phyloP scores from a whole-genome alignment of 495 filamentous ascomycete species.

The Immersiella caudata region DNA sequence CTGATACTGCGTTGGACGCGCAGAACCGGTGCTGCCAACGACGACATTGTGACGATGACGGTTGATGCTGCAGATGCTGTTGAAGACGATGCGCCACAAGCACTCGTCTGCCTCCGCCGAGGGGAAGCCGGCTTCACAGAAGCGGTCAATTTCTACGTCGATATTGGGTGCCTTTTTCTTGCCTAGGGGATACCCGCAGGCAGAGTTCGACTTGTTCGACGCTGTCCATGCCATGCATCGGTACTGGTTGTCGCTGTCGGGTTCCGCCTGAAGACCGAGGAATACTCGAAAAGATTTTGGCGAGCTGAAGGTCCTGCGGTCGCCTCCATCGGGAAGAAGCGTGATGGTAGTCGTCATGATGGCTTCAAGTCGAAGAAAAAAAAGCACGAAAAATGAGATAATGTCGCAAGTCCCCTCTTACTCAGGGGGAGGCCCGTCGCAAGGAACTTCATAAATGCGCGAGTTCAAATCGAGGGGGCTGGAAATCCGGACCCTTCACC shows the following conservation, averaged over 20 bases:
- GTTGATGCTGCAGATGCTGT: slow-evolving; percentile 9
- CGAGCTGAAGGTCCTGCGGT: not conserved
- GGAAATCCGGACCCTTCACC: slow-evolving; percentile 1
- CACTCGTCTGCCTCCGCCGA: slow-evolving; percentile 1
- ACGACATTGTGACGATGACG: not conserved
- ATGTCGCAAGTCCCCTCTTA: slow-evolving; percentile 5
- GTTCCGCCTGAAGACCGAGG: slow-evolving; percentile 6
- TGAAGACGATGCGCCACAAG: slow-evolving; percentile 8
- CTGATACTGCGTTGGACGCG: slow-evolving; percentile 8
- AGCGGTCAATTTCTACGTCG: slow-evolving; percentile 1
- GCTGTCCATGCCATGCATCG: slow-evolving; percentile 3
- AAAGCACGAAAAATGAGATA: not conserved
- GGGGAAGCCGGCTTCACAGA: slow-evolving; percentile 4
- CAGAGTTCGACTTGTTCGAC: slow-evolving; percentile 4
- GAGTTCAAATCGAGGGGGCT: slow-evolving; percentile 6
- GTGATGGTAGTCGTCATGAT: slow-evolving; percentile 3
- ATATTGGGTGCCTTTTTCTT: slow-evolving; percentile 2
- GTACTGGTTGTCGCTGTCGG: slow-evolving; percentile 3
- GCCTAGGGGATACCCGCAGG: slow-evolving; percentile 3
- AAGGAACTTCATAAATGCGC: not conserved
- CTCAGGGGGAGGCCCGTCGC: slow-evolving; percentile 4
- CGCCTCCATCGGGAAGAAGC: slow-evolving; percentile 5
- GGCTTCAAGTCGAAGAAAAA: slow-evolving; percentile 6
- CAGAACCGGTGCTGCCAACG: not conserved
- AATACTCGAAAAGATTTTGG: slow-evolving; percentile 1